Conservation (phyloP, 163 green algal genomes). For the Volvox carteri region DNA sequence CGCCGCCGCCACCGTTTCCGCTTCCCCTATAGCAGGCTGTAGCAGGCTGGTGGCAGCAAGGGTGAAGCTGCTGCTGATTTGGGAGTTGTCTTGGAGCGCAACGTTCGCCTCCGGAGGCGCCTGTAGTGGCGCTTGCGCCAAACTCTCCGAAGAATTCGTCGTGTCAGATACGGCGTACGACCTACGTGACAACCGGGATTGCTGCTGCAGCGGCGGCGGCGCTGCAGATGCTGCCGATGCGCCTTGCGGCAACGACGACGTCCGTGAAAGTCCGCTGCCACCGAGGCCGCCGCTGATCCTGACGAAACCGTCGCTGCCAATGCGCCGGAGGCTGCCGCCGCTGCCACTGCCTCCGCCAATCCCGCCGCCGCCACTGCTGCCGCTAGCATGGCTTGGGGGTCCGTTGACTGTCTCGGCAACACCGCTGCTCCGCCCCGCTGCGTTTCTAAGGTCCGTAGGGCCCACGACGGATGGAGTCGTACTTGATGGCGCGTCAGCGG, state of each 20-base stretch:
- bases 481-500: background rate
- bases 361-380: background rate
- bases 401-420: background rate
- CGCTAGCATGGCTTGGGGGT: background rate
- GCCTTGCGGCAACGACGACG: slow-evolving; percentile 10
- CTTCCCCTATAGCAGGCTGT: background rate
- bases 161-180: slow-evolving; percentile 9
- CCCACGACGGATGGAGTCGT: background rate
- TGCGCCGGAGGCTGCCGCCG: background rate
- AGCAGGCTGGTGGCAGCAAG: too few species aligned
- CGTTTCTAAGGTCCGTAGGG: background rate
- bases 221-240: background rate
- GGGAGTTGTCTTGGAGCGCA: too few species aligned
- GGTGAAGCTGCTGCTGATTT: too few species aligned
- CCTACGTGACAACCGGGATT: slow-evolving; percentile 11
- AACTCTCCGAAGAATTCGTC: slow-evolving; percentile 13
- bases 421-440: background rate
- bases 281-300: background rate
- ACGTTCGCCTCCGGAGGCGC: background rate
- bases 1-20: background rate
- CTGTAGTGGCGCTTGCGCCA: background rate
- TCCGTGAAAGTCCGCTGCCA: background rate
- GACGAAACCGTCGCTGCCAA: background rate
- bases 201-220: background rate
- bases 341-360: background rate